Conservation (phyloP, 192 early-diverging fungal species). For the Spizellomyces punctatus region DNA sequence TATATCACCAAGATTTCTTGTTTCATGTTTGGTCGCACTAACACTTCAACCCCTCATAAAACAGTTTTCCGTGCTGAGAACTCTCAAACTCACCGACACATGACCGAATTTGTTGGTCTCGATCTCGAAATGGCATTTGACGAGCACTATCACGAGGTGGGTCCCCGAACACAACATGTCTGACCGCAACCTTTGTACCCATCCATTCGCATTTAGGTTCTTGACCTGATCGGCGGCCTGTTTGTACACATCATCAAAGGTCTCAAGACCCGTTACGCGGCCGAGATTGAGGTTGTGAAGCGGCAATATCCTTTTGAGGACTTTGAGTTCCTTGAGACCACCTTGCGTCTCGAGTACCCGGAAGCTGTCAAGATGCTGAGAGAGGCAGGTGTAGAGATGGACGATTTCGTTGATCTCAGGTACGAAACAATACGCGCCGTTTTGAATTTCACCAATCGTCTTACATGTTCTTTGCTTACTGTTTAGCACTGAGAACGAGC, state of each 20-base stretch:
- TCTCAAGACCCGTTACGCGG: slow-evolving; percentile 76
- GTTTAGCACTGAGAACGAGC: slow-evolving; percentile 80
- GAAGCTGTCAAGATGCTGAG: slow-evolving; percentile 90
- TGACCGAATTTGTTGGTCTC: slow-evolving; percentile 98
- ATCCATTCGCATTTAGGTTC: slow-evolving; percentile 24
- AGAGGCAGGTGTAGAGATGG: slow-evolving; percentile 81
- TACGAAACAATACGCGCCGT: slow-evolving; percentile 19
- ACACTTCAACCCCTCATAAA: neutral
- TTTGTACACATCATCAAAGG: slow-evolving; percentile 93
- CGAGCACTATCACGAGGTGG: slow-evolving; percentile 98
- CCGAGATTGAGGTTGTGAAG: slow-evolving; percentile 84
- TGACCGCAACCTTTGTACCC: neutral
- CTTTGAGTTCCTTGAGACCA: slow-evolving; percentile 82
- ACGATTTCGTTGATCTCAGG: slow-evolving; percentile 91
- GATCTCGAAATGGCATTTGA: slow-evolving; percentile 99
- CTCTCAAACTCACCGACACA: slow-evolving; percentile 95
- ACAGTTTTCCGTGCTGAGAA: slow-evolving; percentile 98
- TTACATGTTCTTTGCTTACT: neutral
- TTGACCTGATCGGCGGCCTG: slow-evolving; percentile 90
- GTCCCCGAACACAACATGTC: neutral
- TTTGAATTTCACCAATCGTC: slow-evolving; percentile 14
- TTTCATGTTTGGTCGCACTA: neutral
- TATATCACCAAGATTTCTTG: slow-evolving; percentile 2
- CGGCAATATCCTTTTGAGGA: slow-evolving; percentile 92
- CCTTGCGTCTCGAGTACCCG: slow-evolving; percentile 80